phyloP scores from a whole-genome alignment of 2,329 filamentous ascomycete genomes.

The Talaromyces rugulosus region DNA sequence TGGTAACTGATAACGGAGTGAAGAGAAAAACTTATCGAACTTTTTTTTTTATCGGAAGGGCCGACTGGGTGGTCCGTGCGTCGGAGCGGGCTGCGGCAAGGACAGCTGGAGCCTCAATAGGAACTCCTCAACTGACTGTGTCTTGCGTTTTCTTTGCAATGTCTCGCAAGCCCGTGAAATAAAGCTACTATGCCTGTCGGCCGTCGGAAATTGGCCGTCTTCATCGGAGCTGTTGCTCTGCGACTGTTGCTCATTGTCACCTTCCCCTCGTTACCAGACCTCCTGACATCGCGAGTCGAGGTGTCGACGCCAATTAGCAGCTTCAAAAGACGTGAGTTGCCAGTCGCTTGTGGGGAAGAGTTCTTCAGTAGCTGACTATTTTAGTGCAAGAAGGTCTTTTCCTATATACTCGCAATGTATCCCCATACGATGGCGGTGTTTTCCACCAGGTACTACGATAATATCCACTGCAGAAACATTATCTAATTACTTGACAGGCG shows the following conservation, averaged over 20 bases:
- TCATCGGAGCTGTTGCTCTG: slow-evolving; percentile 69
- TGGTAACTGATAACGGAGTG: slow-evolving; percentile 26
- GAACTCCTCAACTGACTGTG: background rate
- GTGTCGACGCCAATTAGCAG: slow-evolving; percentile 95
- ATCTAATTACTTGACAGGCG: slow-evolving; percentile 50
- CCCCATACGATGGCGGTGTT: slow-evolving; percentile 91
- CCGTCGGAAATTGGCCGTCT: slow-evolving; percentile 63
- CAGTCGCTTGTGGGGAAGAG: background rate
- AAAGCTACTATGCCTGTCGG: slow-evolving; percentile 47
- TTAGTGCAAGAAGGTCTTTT: slow-evolving; percentile 94
- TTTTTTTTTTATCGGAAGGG: slow-evolving; percentile 19
- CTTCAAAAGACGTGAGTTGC: slow-evolving; percentile 83
- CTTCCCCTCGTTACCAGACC: slow-evolving; percentile 78
- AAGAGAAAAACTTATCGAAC: slow-evolving; percentile 31
- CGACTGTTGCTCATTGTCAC: slow-evolving; percentile 73
- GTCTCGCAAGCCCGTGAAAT: background rate
- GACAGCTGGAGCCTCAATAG: slow-evolving; percentile 10
- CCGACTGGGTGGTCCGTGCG: slow-evolving; percentile 29
- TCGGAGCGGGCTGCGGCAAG: slow-evolving; percentile 16
- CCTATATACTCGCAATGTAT: slow-evolving; percentile 92
- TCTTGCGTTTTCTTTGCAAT: background rate
- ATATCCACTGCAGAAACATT: background rate
- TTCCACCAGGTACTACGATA: slow-evolving; percentile 56
- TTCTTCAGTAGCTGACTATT: slow-evolving; percentile 1
- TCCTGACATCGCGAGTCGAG: slow-evolving; percentile 88